Evolutionary conservation across 75 land plant genomes (phyloP), one percentile per base, ranked within the genome.

Genomic region (Cunninghamia lanceolata): DNA sequence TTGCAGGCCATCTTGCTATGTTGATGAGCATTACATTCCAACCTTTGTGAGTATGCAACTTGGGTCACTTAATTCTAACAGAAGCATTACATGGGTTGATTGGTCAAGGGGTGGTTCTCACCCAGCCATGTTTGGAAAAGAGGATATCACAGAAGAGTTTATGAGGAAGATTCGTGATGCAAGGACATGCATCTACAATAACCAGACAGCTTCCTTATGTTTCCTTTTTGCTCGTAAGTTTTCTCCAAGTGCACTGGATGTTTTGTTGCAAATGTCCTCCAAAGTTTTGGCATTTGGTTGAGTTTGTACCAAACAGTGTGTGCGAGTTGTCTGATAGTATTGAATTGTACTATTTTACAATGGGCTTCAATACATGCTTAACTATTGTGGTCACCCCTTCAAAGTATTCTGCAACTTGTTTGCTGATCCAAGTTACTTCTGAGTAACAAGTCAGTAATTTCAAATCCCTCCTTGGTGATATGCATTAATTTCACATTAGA

Each of bases 21-120:
- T 93, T 16, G 96, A 94, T 81, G 96, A 94, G 81, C 96, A 94
- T 59, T 94, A 94, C 71, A 86, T 93, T 71, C 94, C 90, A 15
- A 93, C 95, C 17, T 88, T 95, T 91, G 43, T 95, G 50, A 87
- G 78, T 59, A 94, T 94, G n/a, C 43, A 88, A 73, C 80, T 84
- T 16, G 84, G 89, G 7, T 53, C 90, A 56, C 84, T 84, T 17
- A 80, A 91, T 70, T 91, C 92, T 35, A 94, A 94, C 68, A 71
- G 95, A 35, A 92, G 88, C 73, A 71, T 93, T 34, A 91, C 94
- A 15, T 90, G 86, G 88, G 89, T 88, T 15, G 95, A 93, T 84
- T 94, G 95, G 95, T 87, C 92, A 40, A 87, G 90, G 45, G 94
- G 93, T 32, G 91, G 90, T 13, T 86, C 92, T 32, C 95, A 94